Evolutionary conservation across 2,329 filamentous ascomycete species (phyloP), one percentile per base, ranked within the genome.

Genomic region (Sordariomycetes sp.): DNA sequence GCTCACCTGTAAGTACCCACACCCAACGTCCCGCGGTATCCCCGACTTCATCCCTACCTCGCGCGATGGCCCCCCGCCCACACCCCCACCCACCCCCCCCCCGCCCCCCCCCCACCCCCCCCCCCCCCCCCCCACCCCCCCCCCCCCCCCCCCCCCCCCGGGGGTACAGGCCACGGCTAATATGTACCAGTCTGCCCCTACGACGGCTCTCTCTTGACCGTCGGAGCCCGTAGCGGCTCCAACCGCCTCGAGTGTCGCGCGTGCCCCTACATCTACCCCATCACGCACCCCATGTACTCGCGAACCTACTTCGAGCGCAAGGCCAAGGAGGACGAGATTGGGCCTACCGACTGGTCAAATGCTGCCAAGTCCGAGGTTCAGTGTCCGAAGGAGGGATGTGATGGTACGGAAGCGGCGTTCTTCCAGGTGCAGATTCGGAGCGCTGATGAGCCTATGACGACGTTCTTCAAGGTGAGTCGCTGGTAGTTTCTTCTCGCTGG

Each of bases 401-500:
- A 88, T 66, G 90, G 90, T 61, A 79, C 83, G 60, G 84, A 90
- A 74, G 94, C 94, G 3, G 95, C 91, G 62, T 97, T 92, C 76
- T 95, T 91, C 76, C 90, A 96, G 77, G 84, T 97, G 64, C 94
- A 99, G 79, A 97, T 97, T 73, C 85, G 94, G 64, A 95, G 90
- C 76, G 94, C 94, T 56, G 94, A 99, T 74, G 94, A 99, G 78
- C 94, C 94, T 60, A 96, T 96, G 88, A 99, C 94, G 63, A 92
- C 85, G 60, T 97, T 97, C 72, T 95, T 86, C 74, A 94, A 90
- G 81, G 87, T 89, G n/a, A 28, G 59, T 53, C n/a, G n/a, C n/a
- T n/a, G n/a, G n/a, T 52, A 13, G 34, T 68, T 62, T 25, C 39
- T n/a, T 32, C 52, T 22, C 17, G 10, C 39, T 53, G 10, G 17